These are phyloP conservation scores for Fusarium luffae DNA, from an alignment of 2,329 filamentous ascomycete genomes.

Conservation along the genomic window DNA sequence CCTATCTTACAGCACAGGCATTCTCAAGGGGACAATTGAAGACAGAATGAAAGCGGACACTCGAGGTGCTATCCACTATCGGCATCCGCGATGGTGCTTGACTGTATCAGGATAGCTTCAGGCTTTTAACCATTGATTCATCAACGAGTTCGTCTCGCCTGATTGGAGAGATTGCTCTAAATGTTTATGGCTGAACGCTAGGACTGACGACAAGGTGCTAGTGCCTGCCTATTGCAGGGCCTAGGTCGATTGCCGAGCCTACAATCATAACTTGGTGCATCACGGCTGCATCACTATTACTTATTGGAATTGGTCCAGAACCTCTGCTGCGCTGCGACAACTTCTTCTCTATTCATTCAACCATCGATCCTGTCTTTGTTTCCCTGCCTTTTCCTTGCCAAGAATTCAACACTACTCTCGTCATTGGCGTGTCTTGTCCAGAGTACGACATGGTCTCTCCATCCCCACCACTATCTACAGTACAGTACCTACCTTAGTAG, in stretches of 20 bases:
- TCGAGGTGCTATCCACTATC: neutral
- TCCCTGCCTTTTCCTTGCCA: neutral
- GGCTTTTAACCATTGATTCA: slow-evolving; percentile 23
- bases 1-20: neutral
- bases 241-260: slow-evolving; percentile 8
- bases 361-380: neutral
- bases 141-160: neutral
- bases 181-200: slow-evolving; percentile 9
- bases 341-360: neutral
- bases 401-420: neutral
- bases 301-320: neutral
- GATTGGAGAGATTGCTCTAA: slow-evolving; percentile 22
- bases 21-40: neutral
- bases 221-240: slow-evolving; percentile 4
- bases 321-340: neutral
- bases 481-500: neutral
- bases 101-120: slow-evolving; percentile 9
- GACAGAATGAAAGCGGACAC: neutral
- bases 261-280: slow-evolving; percentile 5
- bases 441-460: neutral
- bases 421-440: neutral
- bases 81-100: slow-evolving; percentile 23
- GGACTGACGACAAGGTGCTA: neutral
- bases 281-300: neutral
- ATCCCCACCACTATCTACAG: neutral